Conservation (phyloP, 306 rosid species). For the Dalbergia cultrata region DNA sequence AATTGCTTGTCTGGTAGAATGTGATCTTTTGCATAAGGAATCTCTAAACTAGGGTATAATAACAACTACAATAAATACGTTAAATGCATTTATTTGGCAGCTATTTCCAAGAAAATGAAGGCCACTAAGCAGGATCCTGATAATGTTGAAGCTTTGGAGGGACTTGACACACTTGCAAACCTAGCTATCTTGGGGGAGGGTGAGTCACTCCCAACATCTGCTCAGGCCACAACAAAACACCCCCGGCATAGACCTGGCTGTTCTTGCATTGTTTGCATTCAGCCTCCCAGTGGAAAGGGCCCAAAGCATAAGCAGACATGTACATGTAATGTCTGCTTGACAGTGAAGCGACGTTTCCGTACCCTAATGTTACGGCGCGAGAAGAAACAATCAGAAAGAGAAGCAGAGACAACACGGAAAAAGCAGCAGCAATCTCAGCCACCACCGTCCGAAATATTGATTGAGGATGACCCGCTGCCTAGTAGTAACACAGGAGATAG, state of each 20-base stretch:
- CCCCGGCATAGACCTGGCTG: conserved; percentile 98
- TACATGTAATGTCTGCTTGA: conserved; percentile 90
- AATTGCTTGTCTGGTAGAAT: conserved; percentile 33
- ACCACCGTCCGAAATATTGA: conserved; percentile 55
- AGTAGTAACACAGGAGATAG: conserved; percentile 61
- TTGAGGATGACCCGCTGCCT: conserved; percentile 65
- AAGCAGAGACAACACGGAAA: conserved; percentile 81
- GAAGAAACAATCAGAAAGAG: conserved; percentile 92
- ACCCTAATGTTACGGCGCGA: conserved; percentile 91
- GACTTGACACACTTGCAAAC: conserved; percentile 93
- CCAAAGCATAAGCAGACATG: conserved; percentile 97
- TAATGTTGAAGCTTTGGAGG: conserved; percentile 76
- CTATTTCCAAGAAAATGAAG: conserved; percentile 77
- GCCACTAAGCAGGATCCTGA: conserved; percentile 80
- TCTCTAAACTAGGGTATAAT: not conserved
- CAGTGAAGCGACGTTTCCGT: conserved; percentile 92
- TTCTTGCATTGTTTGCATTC: conserved; percentile 98
- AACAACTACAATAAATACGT: conserved; percentile 16
- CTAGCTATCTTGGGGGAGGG: conserved; percentile 92
- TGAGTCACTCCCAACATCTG: conserved; percentile 74
- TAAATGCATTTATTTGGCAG: conserved; percentile 54
- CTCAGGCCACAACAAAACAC: conserved; percentile 96
- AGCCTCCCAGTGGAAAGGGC: conserved; percentile 99
- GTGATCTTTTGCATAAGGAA: not conserved
- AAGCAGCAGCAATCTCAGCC: conserved; percentile 62